Percentiles rank a stretch among this genome's conserved stretches.
Evolutionary conservation across 2,329 filamentous ascomycete species (phyloP).

Genomic region (Juglanconis juglandina): DNA sequence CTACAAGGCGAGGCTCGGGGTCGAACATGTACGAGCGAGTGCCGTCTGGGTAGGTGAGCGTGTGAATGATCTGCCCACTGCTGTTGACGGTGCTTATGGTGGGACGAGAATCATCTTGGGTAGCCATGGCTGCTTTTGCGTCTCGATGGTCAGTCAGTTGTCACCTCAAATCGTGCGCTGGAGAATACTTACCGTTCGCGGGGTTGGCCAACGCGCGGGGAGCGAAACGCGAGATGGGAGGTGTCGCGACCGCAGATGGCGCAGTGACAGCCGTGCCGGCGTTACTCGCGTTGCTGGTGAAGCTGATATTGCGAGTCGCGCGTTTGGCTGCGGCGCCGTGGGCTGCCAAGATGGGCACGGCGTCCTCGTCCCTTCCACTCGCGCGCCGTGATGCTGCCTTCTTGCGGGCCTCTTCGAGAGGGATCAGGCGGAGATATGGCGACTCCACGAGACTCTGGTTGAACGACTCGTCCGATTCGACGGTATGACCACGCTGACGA

Average conservation of each 20-base stretch:
- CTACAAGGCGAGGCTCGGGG: constrained; percentile 18
- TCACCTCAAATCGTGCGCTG: background rate
- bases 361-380: constrained; percentile 21
- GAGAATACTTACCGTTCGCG: constrained; percentile 8
- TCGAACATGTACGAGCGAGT: constrained; percentile 7
- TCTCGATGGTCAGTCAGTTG: background rate
- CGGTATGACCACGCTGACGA: background rate
- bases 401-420: constrained; percentile 29
- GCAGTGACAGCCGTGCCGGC: background rate
- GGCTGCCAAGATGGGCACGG: constrained; percentile 19
- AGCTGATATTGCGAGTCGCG: constrained; percentile 1
- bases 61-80: constrained; percentile 14
- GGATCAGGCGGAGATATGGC: constrained; percentile 30
- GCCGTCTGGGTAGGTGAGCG: constrained; percentile 9
- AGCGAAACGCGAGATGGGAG: constrained; percentile 1
- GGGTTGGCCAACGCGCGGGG: constrained; percentile 12
- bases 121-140: background rate
- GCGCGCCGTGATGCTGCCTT: constrained; percentile 23
- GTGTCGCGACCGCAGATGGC: constrained; percentile 3
- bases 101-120: constrained; percentile 3
- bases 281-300: constrained; percentile 10
- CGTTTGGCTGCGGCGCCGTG: constrained; percentile 9
- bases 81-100: constrained; percentile 10
- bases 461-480: constrained; percentile 7
- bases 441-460: constrained; percentile 21